A percentile compares a stretch with the other conserved stretches of the same genome.
phyloP scores from a whole-genome alignment of 2,329 filamentous ascomycete genomes.

The Balansia obtecta region DNA sequence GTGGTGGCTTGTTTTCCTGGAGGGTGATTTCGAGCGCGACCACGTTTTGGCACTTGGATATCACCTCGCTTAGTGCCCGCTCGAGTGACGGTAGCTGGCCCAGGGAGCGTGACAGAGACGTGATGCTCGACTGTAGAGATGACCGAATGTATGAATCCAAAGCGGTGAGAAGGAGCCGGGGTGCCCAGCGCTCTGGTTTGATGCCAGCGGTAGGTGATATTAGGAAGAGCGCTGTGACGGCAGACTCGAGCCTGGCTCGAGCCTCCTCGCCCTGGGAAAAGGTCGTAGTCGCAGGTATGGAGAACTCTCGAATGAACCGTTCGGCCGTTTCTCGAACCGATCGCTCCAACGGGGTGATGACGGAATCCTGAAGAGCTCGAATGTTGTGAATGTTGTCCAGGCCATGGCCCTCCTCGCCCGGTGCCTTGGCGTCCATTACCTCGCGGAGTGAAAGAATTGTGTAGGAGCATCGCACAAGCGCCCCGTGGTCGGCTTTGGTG shows the following conservation, averaged over 20 bases:
- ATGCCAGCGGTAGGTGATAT: constrained; percentile 54
- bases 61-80: constrained; percentile 68
- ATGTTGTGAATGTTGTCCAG: constrained; percentile 65
- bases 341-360: constrained; percentile 61
- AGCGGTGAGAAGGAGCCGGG: constrained; percentile 60
- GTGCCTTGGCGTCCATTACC: constrained; percentile 52
- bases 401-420: constrained; percentile 63
- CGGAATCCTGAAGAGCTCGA: constrained; percentile 53
- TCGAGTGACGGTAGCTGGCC: constrained; percentile 73
- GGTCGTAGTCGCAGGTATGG: constrained; percentile 45
- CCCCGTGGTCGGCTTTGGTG: constrained; percentile 59
- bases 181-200: constrained; percentile 45
- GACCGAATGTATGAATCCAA: constrained; percentile 75
- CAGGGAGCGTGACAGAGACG: constrained; percentile 61
- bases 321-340: constrained; percentile 62
- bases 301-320: constrained; percentile 73
- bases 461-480: constrained; percentile 70
- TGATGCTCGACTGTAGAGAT: constrained; percentile 65
- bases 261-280: constrained; percentile 61
- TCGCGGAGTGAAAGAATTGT: constrained; percentile 67
- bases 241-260: constrained; percentile 59
- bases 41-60: constrained; percentile 77
- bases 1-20: constrained; percentile 51
- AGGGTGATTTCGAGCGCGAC: constrained; percentile 77
- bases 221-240: constrained; percentile 65